Percentiles rank a stretch among this genome's conserved stretches.
Evolutionary conservation across 352 stramenopile species (phyloP).

Genomic region (Phytophthora tubulina): DNA sequence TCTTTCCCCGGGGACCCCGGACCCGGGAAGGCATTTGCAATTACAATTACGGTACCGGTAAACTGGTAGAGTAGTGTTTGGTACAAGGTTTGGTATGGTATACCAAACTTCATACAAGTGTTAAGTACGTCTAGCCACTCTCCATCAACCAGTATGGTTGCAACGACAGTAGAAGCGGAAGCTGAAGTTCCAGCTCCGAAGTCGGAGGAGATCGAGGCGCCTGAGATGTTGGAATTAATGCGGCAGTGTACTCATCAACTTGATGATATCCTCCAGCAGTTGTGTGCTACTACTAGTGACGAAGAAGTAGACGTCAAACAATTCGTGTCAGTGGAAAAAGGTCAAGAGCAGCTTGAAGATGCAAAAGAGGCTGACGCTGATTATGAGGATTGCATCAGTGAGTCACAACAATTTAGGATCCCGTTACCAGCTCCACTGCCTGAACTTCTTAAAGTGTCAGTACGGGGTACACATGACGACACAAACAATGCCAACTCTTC

Average conservation of each 20-base stretch:
- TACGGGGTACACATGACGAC: neutral
- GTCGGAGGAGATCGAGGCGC: neutral
- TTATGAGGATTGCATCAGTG: neutral
- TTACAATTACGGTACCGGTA: too few species aligned
- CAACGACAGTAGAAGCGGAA: neutral
- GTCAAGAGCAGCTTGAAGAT: neutral
- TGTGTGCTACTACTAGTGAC: too few species aligned
- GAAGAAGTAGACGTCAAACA: neutral
- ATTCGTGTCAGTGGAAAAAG: neutral
- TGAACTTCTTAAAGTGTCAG: neutral
- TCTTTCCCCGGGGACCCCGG: too few species aligned
- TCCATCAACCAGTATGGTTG: neutral
- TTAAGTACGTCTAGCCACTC: too few species aligned
- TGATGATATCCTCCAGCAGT: neutral
- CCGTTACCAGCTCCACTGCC: neutral
- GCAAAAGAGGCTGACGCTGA: neutral
- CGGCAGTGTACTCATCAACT: neutral
- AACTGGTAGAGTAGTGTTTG: too few species aligned
- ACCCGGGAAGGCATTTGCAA: too few species aligned
- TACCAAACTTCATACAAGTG: too few species aligned
- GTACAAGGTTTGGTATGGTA: too few species aligned
- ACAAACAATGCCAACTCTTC: neutral
- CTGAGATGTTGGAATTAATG: neutral
- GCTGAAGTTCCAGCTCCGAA: neutral
- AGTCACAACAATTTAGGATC: neutral